Evolutionary conservation across 345 rosid genomes (phyloP).

Genomic region (Gossypium rotundifolium): DNA sequence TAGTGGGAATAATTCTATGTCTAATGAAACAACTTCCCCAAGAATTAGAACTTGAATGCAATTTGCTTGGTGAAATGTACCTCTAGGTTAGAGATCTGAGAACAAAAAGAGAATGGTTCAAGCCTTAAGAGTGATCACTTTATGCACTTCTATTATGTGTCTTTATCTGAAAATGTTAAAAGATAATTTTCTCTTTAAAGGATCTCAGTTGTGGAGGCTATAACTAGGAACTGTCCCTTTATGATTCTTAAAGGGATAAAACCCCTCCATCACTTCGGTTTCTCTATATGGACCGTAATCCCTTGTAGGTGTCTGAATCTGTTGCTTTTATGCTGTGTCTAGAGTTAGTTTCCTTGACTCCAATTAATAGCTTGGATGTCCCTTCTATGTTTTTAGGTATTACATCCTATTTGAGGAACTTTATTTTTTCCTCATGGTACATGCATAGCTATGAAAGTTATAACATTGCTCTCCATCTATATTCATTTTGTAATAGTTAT

Average conservation of each 20-base stretch:
- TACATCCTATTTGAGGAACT: neutral
- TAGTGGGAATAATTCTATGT: neutral
- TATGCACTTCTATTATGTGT: neutral
- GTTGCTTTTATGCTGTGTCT: neutral
- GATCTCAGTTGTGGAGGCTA: neutral
- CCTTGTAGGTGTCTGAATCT: neutral
- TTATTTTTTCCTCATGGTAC: neutral
- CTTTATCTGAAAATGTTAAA: neutral
- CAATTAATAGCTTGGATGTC: neutral
- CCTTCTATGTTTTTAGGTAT: neutral
- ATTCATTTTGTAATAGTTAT: neutral
- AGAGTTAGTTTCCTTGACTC: neutral
- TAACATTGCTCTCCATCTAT: neutral
- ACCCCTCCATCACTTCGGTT: neutral
- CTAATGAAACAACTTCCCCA: neutral
- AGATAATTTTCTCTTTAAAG: neutral
- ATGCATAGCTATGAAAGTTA: neutral
- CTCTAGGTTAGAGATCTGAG: neutral
- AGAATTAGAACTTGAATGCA: neutral
- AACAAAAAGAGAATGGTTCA: neutral
- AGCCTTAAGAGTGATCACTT: neutral
- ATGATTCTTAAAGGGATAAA: neutral
- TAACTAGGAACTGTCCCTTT: neutral
- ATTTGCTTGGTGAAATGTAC: neutral
- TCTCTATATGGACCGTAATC: neutral